Evolutionary conservation across 768 basidiomycete species (phyloP), one percentile per base, ranked within the genome.

Genomic region (Podaxis rugospora): DNA sequence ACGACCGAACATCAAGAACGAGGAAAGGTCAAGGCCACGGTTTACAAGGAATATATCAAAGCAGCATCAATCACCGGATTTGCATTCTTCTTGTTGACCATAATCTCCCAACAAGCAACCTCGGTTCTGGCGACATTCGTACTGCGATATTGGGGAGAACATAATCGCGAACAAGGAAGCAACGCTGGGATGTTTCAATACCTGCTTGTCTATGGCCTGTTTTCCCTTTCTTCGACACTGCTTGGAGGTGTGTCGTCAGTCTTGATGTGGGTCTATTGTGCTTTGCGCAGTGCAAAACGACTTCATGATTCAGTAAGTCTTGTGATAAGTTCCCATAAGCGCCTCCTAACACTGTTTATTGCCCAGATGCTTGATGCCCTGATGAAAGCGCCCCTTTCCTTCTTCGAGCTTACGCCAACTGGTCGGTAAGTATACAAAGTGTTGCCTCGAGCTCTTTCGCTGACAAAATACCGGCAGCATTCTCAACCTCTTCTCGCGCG

Each of bases 401-500:
- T 93, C 78, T 98, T 97, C 70, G 95, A 97, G 71, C 74, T 81
- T 57, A 97, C 94, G 0, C 95, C 94, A 1, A 87, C 84, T 14
- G 93, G 93, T 65, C 83, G 89, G 90, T 89, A 65, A 53, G 79
- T 56, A 25, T 59, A 37, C 11, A 18, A 9, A 13, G 18, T 27
- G 21, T 51, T 27, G 18, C 39, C 14, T 32, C 4, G 0, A 51
- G 10, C 7, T 32, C 1, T 36, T 27, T 27, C 18, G 5, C 16
- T 25, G 23, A 23, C 66, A n/a, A 60, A 53, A 49, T n/a, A 50
- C 40, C 35, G 35, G 40, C 49, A 91, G 93, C 7, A 89, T 95
- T 57, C 70, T 98, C 55, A 98, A 97, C 72, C 72, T 97, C 27
- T 98, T 98, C 74, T 92, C 92, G 2, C 85, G 93, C 2, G 96